Conservation (phyloP, 331 rosid species). For the Dryas integrifolia region DNA sequence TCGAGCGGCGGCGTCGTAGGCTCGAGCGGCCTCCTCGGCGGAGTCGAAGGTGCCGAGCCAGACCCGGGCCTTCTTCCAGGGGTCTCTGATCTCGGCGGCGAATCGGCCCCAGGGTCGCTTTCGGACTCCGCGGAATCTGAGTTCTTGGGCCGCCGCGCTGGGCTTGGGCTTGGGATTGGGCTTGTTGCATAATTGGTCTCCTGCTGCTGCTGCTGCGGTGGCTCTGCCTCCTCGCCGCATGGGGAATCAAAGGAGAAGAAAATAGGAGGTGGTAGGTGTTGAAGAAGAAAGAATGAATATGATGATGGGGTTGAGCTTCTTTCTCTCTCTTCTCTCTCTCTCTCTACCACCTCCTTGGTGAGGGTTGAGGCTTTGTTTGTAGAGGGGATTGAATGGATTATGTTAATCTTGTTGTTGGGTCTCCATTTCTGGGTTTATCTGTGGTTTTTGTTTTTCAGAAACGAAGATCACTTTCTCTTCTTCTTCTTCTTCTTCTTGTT, state of each 20-base stretch:
- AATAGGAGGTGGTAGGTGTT: slow-evolving; percentile 34
- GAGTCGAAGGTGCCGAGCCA: slow-evolving; percentile 92
- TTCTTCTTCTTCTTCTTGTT: slow-evolving; percentile 6
- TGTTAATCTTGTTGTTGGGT: slow-evolving; percentile 1
- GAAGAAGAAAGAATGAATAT: slow-evolving; percentile 36
- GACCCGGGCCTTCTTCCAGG: slow-evolving; percentile 75
- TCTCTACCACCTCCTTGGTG: slow-evolving; percentile 26
- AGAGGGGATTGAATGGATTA: neutral
- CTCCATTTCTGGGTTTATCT: slow-evolving; percentile 15
- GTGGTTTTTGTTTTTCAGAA: neutral
- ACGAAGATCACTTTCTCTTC: neutral
- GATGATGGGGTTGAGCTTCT: slow-evolving; percentile 34
- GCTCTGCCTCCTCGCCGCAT: slow-evolving; percentile 63
- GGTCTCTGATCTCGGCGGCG: slow-evolving; percentile 94
- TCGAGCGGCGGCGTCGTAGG: slow-evolving; percentile 74
- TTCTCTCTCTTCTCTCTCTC: neutral
- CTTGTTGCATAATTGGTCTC: neutral
- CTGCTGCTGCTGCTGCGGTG: slow-evolving; percentile 34
- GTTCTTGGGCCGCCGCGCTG: slow-evolving; percentile 21
- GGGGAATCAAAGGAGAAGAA: slow-evolving; percentile 3
- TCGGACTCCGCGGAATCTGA: slow-evolving; percentile 71
- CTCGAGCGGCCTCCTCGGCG: slow-evolving; percentile 82
- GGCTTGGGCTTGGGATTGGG: neutral
- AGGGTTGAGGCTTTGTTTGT: neutral
- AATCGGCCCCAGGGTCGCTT: slow-evolving; percentile 85